Conservation (phyloP, 441 rosid genomes). For the Syzygium malaccense region DNA sequence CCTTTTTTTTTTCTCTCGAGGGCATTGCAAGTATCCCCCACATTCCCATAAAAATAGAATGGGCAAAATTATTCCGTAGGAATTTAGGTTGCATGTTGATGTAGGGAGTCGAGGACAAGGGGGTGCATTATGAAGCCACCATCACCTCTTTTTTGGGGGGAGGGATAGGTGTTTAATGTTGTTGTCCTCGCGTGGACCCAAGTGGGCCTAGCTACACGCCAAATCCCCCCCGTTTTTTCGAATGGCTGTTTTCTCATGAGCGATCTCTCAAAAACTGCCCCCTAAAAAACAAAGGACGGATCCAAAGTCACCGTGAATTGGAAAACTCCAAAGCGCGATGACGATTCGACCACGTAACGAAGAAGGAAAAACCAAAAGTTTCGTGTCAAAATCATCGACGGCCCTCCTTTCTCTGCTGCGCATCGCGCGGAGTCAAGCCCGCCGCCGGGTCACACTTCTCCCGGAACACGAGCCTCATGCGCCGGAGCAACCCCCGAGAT, state of each 20-base stretch:
- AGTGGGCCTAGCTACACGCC: background rate
- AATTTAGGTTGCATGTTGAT: background rate
- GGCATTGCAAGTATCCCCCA: background rate
- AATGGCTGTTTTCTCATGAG: background rate
- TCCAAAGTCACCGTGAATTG: background rate
- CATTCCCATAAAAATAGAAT: background rate
- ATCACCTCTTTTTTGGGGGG: background rate
- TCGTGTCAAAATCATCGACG: background rate
- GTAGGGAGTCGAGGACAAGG: too few species aligned
- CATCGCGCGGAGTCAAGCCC: background rate
- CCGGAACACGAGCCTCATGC: background rate
- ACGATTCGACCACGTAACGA: background rate
- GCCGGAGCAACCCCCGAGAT: background rate
- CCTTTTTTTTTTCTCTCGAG: background rate
- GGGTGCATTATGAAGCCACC: too few species aligned
- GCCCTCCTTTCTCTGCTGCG: background rate
- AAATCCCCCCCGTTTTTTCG: background rate
- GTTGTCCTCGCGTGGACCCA: background rate
- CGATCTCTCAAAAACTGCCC: background rate
- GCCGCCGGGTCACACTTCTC: background rate
- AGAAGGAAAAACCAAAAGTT: background rate
- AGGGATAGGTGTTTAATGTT: background rate
- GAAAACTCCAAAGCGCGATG: background rate
- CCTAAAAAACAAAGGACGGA: background rate
- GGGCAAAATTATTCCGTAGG: background rate